A percentile compares a stretch with the other conserved stretches of the same genome.
Conservation (phyloP, 2,329 filamentous ascomycete species). For the Aspergillus quadrilineatus region DNA sequence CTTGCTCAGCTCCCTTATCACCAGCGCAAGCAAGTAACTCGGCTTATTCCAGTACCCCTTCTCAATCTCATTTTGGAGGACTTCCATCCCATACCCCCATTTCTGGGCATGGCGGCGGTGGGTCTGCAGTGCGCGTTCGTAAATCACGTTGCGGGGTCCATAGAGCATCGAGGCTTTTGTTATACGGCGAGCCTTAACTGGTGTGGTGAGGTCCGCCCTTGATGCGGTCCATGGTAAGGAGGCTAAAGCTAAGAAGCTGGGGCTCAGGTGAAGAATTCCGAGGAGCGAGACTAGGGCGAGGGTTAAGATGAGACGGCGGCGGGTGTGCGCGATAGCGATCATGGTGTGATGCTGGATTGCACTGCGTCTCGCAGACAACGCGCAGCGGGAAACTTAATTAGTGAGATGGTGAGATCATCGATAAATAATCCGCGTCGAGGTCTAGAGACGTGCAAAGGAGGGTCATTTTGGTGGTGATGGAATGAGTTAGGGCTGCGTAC, state of each 20-base stretch:
- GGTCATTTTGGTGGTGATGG: neutral
- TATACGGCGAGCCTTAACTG: slow-evolving; percentile 11
- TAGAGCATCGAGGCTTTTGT: slow-evolving; percentile 38
- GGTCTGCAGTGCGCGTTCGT: slow-evolving; percentile 37
- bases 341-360: no score
- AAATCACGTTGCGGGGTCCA: slow-evolving; percentile 32
- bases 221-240: no score
- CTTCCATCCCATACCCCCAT: slow-evolving; percentile 38
- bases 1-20: slow-evolving; percentile 36
- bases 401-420: no score
- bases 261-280: no score
- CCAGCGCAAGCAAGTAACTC: slow-evolving; percentile 28
- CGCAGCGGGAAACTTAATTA: no score
- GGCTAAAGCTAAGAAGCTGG: no score
- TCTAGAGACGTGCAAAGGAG: no score
- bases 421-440: no score
- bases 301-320: neutral
- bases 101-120: slow-evolving; percentile 35
- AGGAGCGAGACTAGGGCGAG: neutral
- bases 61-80: slow-evolving; percentile 33
- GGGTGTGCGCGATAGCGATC: neutral
- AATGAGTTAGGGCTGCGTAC: neutral
- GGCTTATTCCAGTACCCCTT: slow-evolving; percentile 39
- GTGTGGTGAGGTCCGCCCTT: no score
- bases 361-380: no score